phyloP scores from a whole-genome alignment of 2,329 filamentous ascomycete genomes.

The Clarireedia sp. region DNA sequence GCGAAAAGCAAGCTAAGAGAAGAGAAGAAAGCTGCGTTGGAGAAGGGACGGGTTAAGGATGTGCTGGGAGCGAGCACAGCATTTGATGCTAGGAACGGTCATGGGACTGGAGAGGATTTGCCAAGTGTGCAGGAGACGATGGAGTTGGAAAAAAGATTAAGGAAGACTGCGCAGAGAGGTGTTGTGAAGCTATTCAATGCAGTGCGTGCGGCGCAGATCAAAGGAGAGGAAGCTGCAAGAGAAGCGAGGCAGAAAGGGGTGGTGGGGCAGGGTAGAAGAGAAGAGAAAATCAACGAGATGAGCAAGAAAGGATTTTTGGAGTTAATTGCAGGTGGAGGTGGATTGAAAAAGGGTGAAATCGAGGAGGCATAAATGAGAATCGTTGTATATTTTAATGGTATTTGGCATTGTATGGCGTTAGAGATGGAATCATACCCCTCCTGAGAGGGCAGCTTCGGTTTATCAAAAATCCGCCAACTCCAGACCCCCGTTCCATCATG shows the following conservation, averaged over 20 bases:
- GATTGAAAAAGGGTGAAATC: slow-evolving; percentile 49
- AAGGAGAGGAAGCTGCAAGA: slow-evolving; percentile 69
- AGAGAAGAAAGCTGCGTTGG: slow-evolving; percentile 69
- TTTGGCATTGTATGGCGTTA: slow-evolving; percentile 16
- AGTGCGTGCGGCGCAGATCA: slow-evolving; percentile 84
- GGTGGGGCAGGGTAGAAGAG: slow-evolving; percentile 69
- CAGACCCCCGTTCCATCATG: background rate
- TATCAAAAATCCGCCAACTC: slow-evolving; percentile 13
- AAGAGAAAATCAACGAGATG: slow-evolving; percentile 91
- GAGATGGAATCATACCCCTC: slow-evolving; percentile 17
- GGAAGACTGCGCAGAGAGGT: slow-evolving; percentile 85
- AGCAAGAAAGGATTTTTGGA: slow-evolving; percentile 95
- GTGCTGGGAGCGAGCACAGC: slow-evolving; percentile 56
- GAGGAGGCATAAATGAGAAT: slow-evolving; percentile 27
- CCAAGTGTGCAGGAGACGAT: slow-evolving; percentile 47
- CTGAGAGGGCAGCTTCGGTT: slow-evolving; percentile 10
- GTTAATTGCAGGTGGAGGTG: slow-evolving; percentile 63
- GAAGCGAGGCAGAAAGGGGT: slow-evolving; percentile 63
- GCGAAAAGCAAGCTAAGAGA: slow-evolving; percentile 71
- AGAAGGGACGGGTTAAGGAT: slow-evolving; percentile 84
- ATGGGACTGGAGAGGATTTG: slow-evolving; percentile 28
- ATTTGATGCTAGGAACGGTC: slow-evolving; percentile 42
- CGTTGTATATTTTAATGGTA: slow-evolving; percentile 3
- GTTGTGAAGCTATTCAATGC: slow-evolving; percentile 97
- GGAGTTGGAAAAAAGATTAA: slow-evolving; percentile 70